Evolutionary conservation across 306 rosid species (phyloP), one percentile per base, ranked within the genome.

Genomic region (Vigna angularis): DNA sequence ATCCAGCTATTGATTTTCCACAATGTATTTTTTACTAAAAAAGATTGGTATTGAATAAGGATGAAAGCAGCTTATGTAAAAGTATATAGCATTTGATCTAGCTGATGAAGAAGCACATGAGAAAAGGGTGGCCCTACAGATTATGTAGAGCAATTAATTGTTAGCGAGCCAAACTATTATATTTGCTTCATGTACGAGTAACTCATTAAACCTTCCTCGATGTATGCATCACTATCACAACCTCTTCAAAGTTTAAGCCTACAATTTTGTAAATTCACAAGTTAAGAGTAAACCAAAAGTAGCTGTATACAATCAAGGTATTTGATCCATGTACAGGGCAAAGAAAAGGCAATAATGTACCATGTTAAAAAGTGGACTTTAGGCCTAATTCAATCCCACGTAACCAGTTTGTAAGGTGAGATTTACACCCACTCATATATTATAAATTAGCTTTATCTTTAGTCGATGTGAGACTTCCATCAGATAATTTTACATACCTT

Each of bases 401-500:
- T 0, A 20, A 20, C 1, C 22, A 20, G 22, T 20, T 20, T 20
- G 22, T 20, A 20, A 0, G 22, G 22, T 20, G 22, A 20, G 0
- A 20, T 20, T 20, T 20, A 1, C 22, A 20, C 22, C 22, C 0
- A 20, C 22, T 20, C 1, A 20, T 20, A 20, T 20, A 20, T 20
- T 20, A 20, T 20, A 20, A 20, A 20, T 20, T 20, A 20, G 1
- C 1, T 1, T 20, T 20, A 20, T 20, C 22, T 20, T 20, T 20
- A 20, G 22, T 20, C 1, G 22, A 20, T 20, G 22, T 20, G 22
- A 20, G 22, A 20, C 22, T 20, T 20, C 1, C 22, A 20, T 0
- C 22, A 0, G 1, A 20, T 20, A 20, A 80, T 51, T 16, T 40
- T 63, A 64, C 82, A 61, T 82, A 95, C 98, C 98, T 95, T 91